Conservation (phyloP, 2,329 filamentous ascomycete species). For the Trichoderma endophyticum region DNA sequence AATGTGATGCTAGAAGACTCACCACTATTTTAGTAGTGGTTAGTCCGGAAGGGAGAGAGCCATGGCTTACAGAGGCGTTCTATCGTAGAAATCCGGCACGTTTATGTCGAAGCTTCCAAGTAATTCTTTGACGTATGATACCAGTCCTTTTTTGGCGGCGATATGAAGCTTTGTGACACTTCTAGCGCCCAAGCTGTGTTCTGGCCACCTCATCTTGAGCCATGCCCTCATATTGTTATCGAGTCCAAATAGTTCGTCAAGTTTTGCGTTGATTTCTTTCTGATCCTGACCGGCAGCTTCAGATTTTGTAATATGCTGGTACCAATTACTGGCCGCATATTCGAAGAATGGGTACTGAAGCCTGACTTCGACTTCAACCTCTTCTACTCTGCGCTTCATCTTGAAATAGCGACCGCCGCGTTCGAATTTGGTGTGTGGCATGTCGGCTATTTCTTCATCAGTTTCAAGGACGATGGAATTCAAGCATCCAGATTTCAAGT, state of each 20-base stretch:
- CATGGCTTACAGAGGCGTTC: constrained; percentile 25
- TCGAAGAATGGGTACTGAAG: constrained; percentile 29
- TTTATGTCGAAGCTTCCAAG: constrained; percentile 20
- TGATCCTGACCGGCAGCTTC: constrained; percentile 23
- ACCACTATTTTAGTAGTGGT: not conserved
- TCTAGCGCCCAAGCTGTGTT: not conserved
- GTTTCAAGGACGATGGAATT: not conserved
- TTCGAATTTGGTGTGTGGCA: not conserved
- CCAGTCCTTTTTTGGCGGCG: constrained; percentile 22
- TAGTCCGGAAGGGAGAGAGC: too few species aligned
- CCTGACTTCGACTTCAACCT: not conserved
- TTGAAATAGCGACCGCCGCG: not conserved
- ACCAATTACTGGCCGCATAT: constrained; percentile 33
- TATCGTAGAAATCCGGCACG: constrained; percentile 13
- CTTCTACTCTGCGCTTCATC: not conserved
- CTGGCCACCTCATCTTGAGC: constrained; percentile 20
- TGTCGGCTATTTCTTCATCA: not conserved
- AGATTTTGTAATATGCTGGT: constrained; percentile 26
- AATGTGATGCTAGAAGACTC: not conserved
- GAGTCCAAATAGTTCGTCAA: constrained; percentile 20
- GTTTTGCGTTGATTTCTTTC: constrained; percentile 6
- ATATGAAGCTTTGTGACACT: constrained; percentile 20
- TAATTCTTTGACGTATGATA: constrained; percentile 23
- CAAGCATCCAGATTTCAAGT: constrained; percentile 24
- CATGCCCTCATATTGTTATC: constrained; percentile 13